Percentiles rank a stretch among this genome's conserved stretches.
Evolutionary conservation across 805 yeast species (phyloP).

Genomic region (Ascoidea tarda): DNA sequence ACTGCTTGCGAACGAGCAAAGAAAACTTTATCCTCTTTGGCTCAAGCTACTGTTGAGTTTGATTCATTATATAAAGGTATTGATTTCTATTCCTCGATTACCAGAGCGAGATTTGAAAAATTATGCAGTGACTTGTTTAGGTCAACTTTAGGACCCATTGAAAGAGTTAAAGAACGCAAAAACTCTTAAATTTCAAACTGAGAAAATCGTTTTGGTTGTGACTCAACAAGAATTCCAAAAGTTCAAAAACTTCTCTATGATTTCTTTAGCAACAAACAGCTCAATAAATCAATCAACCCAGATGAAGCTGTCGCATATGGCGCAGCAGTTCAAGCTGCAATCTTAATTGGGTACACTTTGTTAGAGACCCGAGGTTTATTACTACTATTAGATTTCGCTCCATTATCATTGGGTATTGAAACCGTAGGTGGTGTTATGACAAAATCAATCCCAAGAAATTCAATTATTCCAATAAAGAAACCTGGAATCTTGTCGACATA

Average conservation of each 20-base stretch:
- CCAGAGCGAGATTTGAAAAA: constrained; percentile 97
- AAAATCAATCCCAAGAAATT: constrained; percentile 91
- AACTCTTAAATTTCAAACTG: constrained; percentile 77
- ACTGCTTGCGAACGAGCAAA: constrained; percentile 84
- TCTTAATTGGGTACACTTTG: constrained; percentile 90
- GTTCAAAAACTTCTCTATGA: constrained; percentile 91
- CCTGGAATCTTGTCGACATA: constrained; percentile 93
- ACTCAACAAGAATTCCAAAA: constrained; percentile 97
- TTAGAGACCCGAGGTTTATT: constrained; percentile 92
- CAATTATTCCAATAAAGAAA: constrained; percentile 95
- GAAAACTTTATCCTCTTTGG: constrained; percentile 83
- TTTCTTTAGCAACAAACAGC: constrained; percentile 95
- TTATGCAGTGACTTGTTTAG: constrained; percentile 89
- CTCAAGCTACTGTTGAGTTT: constrained; percentile 90
- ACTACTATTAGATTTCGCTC: constrained; percentile 84
- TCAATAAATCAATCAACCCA: constrained; percentile 92
- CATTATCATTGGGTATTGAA: constrained; percentile 94
- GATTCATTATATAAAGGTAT: constrained; percentile 92
- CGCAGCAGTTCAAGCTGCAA: constrained; percentile 98
- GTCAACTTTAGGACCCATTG: constrained; percentile 89
- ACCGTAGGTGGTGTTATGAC: constrained; percentile 99
- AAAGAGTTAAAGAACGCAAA: constrained; percentile 88
- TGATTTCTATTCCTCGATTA: constrained; percentile 90
- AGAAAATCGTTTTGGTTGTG: constrained; percentile 92
- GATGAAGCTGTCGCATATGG: constrained; percentile 99